Conservation (phyloP, 1,284 basidiomycete genomes). For the Ceratobasidium sp. region DNA sequence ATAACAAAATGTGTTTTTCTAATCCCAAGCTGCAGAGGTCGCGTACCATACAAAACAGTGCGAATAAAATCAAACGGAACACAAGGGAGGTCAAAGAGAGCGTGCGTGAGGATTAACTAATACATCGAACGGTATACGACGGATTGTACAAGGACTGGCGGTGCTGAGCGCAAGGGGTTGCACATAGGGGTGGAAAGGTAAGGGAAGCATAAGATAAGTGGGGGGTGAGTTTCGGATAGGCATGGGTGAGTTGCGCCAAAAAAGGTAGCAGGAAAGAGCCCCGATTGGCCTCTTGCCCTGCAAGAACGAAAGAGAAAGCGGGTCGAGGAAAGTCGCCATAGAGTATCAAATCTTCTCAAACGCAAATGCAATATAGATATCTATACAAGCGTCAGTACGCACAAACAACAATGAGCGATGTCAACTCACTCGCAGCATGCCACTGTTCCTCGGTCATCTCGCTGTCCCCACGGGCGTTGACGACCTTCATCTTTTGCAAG, state of each 20-base stretch:
- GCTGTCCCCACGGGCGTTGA: constrained; percentile 83
- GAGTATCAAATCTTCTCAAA: constrained; percentile 69
- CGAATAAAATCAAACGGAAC: neutral
- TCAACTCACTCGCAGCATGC: constrained; percentile 91
- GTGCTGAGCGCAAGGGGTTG: constrained; percentile 2
- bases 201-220: constrained; percentile 8
- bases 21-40: constrained; percentile 13
- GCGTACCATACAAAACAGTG: constrained; percentile 17
- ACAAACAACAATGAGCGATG: constrained; percentile 4
- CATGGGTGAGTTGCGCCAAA: constrained; percentile 15
- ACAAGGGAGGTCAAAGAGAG: neutral
- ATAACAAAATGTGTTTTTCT: constrained; percentile 5
- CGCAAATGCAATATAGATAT: constrained; percentile 86
- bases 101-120: constrained; percentile 30
- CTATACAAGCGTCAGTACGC: constrained; percentile 56
- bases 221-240: neutral
- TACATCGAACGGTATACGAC: constrained; percentile 29
- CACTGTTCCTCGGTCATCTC: constrained; percentile 93
- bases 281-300: neutral
- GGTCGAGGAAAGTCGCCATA: neutral
- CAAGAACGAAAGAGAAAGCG: constrained; percentile 1
- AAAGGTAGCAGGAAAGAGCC: neutral
- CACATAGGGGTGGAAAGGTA: neutral
- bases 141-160: constrained; percentile 28
- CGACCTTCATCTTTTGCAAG: constrained; percentile 87